Evolutionary conservation across 345 rosid genomes (phyloP), one percentile per base, ranked within the genome.

Genomic region (Sisymbrium irio): DNA sequence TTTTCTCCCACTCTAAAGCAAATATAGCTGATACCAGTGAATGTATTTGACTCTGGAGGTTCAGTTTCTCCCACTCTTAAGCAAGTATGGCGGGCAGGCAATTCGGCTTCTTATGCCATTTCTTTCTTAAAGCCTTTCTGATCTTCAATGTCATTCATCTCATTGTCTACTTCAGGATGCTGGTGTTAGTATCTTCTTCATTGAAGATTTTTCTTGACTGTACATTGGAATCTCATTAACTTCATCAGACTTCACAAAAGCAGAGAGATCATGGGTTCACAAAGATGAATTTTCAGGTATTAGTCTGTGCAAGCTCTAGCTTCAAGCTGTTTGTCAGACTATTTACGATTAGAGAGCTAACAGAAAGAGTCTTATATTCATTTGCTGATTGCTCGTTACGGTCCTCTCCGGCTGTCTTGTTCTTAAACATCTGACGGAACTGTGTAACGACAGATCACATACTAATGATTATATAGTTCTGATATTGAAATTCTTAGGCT

Each of bases 221-320:
- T 79, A 65, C 57, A 61, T 56, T 53, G 25, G 71, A 56, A 63
- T 53, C 66, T 67, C 76, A 62, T 62, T 49, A n/a, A n/a, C n/a
- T n/a, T n/a, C n/a, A n/a, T 72, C 80, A 50, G 80, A 85, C 72
- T 75, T 46, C 74, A 83, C 66, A 65, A 54, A 66, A 69, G 50
- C 53, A 41, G 73, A 61, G 67, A 44, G 62, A 65, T 75, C 74
- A 75, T 61, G 63, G 58, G 39, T 60, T 78, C 78, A 61, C 58
- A 75, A 62, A 19, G 54, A 79, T 33, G 65, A 44, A 59, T 19
- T n/a, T n/a, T n/a, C n/a, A n/a, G n/a, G n/a, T n/a, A n/a, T n/a
- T n/a, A n/a, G n/a, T n/a, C n/a, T n/a, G n/a, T n/a, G n/a, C n/a
- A n/a, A n/a, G n/a, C n/a, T n/a, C n/a, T n/a, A n/a, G n/a, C n/a